Base-by-base conservation (phyloP, 73 alveolate genomes). In the Paramecium caudatum region DNA sequence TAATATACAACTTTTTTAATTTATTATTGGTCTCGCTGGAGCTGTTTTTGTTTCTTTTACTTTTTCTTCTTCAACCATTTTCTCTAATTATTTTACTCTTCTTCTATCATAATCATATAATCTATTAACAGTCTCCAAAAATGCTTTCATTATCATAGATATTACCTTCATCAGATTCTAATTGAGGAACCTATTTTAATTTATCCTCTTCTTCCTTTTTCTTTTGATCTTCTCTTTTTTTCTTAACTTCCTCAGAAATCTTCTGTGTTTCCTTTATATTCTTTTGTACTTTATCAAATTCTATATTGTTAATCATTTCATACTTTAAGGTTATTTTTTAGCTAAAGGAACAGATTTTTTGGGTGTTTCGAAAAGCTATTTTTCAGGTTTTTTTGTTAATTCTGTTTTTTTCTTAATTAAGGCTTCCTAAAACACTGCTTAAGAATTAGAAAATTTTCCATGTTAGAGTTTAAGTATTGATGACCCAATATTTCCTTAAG, bases 71-170 rank as follows among this genome's bases (percentile, higher is more conserved):
- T 65, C 49, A 7, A 65, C 49, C 16, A 36, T 6, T 36, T 65
- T 65, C 9, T 65, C 12, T 9, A 65, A 30, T 65, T 65, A 65
- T 19, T 65, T 33, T 30, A 30, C 34, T 65, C 83, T 65, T 65
- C 83, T 65, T 65, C 34, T 65, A 15, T 65, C 83, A 65, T 25
- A 65, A 65, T 65, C 49, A 65, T 65, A 65, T 23, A 65, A 65
- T 65, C 83, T 65, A 30, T 65, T 36, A 46, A 65, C 83, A 33
- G 83, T 65, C 36, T 65, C 83, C 39, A 65, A 65, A 36, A 65
- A 65, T 33, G 83, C 83, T 7, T 10, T 13, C 34, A 9, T 55
- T 2, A 19, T 55, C 30, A 27, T 23, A 55, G 7, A 3, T 55
- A 23, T 23, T 55, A 55, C 80, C 80, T 55, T 55, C 80, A 55